These are phyloP conservation scores for Fusarium compactum DNA, from an alignment of 2,329 filamentous ascomycete species.

Conservation along the genomic window DNA sequence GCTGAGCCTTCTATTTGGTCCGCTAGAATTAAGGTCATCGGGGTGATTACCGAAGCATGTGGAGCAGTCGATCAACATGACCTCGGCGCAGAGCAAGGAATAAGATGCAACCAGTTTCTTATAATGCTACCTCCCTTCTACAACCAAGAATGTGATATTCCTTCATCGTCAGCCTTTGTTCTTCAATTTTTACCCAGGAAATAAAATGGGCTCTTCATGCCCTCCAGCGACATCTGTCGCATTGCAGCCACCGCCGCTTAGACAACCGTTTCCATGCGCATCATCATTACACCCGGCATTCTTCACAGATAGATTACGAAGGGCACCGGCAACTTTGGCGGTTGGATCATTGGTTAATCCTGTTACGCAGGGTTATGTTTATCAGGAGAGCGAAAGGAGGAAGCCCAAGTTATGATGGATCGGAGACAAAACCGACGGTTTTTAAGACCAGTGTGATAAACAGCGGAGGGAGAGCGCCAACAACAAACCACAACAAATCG, in stretches of 20 bases:
- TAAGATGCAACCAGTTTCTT: not conserved
- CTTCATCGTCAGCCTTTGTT: not conserved
- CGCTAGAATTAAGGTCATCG: slow-evolving; percentile 25
- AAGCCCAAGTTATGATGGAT: slow-evolving; percentile 52
- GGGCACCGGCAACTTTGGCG: slow-evolving; percentile 59
- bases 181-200: not conserved
- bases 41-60: slow-evolving; percentile 39
- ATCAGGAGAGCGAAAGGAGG: slow-evolving; percentile 58
- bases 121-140: slow-evolving; percentile 6
- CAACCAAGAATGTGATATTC: slow-evolving; percentile 32
- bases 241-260: slow-evolving; percentile 26
- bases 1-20: slow-evolving; percentile 11
- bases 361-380: slow-evolving; percentile 72
- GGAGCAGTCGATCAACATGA: slow-evolving; percentile 31
- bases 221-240: slow-evolving; percentile 22
- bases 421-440: slow-evolving; percentile 2
- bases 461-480: not conserved
- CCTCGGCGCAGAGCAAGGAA: slow-evolving; percentile 26
- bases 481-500: not conserved
- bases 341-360: slow-evolving; percentile 55
- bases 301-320: slow-evolving; percentile 74
- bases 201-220: slow-evolving; percentile 34
- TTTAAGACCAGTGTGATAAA: not conserved
- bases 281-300: slow-evolving; percentile 79
- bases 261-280: slow-evolving; percentile 49